A percentile compares a stretch with the other conserved stretches of the same genome.
These are phyloP conservation scores for Sporothrix brasiliensis DNA, from an alignment of 2,329 filamentous ascomycete genomes.

Conservation along the genomic window DNA sequence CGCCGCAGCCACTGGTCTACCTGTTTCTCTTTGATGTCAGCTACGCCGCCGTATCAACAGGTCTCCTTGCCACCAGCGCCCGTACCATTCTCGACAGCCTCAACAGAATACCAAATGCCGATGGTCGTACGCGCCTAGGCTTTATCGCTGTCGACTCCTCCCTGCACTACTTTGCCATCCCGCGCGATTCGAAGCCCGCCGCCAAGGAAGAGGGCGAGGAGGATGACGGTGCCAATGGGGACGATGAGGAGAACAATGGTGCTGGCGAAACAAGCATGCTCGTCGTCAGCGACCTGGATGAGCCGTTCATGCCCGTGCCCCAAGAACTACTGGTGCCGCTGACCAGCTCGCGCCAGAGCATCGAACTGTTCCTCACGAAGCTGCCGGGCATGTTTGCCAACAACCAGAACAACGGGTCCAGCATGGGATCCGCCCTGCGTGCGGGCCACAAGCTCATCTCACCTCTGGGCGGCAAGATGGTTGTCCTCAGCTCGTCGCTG, in stretches of 20 bases:
- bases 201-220: slow-evolving; percentile 41
- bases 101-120: slow-evolving; percentile 96
- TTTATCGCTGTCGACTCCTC: slow-evolving; percentile 96
- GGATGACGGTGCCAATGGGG: slow-evolving; percentile 41
- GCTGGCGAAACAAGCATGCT: slow-evolving; percentile 81
- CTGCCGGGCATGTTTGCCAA: slow-evolving; percentile 96
- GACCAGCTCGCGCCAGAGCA: slow-evolving; percentile 83
- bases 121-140: slow-evolving; percentile 85
- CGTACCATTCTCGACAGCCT: slow-evolving; percentile 93
- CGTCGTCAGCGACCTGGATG: slow-evolving; percentile 91
- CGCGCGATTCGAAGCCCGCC: slow-evolving; percentile 44
- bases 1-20: slow-evolving; percentile 92
- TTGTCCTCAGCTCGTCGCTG: slow-evolving; percentile 84
- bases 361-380: slow-evolving; percentile 87
- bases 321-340: slow-evolving; percentile 88
- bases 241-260: slow-evolving; percentile 68
- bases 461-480: slow-evolving; percentile 90
- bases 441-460: slow-evolving; percentile 96
- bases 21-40: slow-evolving; percentile 95
- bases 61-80: slow-evolving; percentile 87
- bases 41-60: slow-evolving; percentile 84
- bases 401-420: slow-evolving; percentile 85
- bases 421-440: slow-evolving; percentile 89
- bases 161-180: slow-evolving; percentile 94
- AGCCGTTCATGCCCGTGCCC: slow-evolving; percentile 94